Base-by-base conservation (phyloP, 129 eudicot species). In the Deinandra increscens region DNA sequence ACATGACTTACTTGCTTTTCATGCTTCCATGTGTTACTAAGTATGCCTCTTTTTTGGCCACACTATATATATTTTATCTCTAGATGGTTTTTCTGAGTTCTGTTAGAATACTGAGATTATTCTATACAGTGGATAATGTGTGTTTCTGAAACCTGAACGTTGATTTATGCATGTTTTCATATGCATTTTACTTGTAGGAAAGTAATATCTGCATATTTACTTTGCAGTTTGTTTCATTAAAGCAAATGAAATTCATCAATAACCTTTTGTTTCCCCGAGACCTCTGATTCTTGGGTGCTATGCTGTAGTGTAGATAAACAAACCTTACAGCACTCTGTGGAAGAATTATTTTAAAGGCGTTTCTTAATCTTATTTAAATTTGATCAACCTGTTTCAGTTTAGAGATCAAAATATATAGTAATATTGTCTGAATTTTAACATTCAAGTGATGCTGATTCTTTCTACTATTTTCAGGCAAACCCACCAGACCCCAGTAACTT, bases 401-500 rank as follows among this genome's bases (percentile, higher is more conserved):
- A 51, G 59, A 31, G 42, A 59, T 31, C 9, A 14, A 59, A 31
- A 13, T 59, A 31, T 59, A 13, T 26, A 26, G 31, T 26, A 26
- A 26, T 59, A 14, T 59, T 12, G 64, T 39, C 5, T 59, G 39
- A 0, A 13, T 41, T 58, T 58, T 12, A 11, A 58, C 64, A 44
- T 74, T 37, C 18, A 46, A 11, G 29, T 12, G 3, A 18, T 38
- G 1, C 13, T 37, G 31, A 43, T 29, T 29, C 9, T 7, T 50
- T 50, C 20, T 7, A 69, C 49, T 29, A n/a, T 50, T 50, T 69
- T 62, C 83, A 93, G 98, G 96, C 98, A 51, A 93, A 87, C 63
- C 98, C 98, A 31, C 79, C 91, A 56, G 98, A 93, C 44, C 90
- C 92, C 8, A 82, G 74, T 80, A 79, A 83, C 41, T 93, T 93